A percentile compares a stretch with the other conserved stretches of the same genome.
phyloP scores from a whole-genome alignment of 495 filamentous ascomycete species.

The Cudoniella acicularis region DNA sequence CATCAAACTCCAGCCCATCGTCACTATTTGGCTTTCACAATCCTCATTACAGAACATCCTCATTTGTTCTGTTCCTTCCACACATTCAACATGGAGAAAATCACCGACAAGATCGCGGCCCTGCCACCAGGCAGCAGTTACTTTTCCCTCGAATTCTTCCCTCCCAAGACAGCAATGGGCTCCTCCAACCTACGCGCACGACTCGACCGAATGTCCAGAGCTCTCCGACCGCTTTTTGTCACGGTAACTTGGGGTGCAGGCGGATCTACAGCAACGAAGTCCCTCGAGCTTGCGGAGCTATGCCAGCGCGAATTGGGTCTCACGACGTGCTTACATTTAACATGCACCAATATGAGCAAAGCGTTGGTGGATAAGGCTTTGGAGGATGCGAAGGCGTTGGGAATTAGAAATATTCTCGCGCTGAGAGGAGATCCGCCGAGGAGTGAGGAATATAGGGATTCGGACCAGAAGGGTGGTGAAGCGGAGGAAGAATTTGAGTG shows the following conservation, averaged over 20 bases:
- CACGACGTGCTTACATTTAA: slow-evolving; percentile 93
- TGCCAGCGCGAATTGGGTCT: slow-evolving; percentile 88
- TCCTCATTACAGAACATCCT: too few species aligned
- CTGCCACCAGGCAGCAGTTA: slow-evolving; percentile 77
- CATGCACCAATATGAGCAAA: slow-evolving; percentile 96
- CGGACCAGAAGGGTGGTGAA: slow-evolving; percentile 46
- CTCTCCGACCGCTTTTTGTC: slow-evolving; percentile 87
- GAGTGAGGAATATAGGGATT: slow-evolving; percentile 73
- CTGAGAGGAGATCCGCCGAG: slow-evolving; percentile 91
- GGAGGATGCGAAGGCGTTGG: slow-evolving; percentile 87
- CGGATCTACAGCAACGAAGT: slow-evolving; percentile 84
- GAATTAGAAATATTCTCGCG: slow-evolving; percentile 91
- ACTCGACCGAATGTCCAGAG: slow-evolving; percentile 90
- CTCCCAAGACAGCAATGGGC: slow-evolving; percentile 92
- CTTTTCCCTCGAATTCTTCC: slow-evolving; percentile 98
- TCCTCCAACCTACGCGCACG: slow-evolving; percentile 89
- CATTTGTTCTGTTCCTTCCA: neutral
- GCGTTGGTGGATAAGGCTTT: slow-evolving; percentile 81
- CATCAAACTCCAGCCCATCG: neutral
- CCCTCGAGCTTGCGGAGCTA: slow-evolving; percentile 90
- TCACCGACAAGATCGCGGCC: slow-evolving; percentile 94
- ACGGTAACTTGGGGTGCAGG: slow-evolving; percentile 98
- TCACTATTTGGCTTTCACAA: too few species aligned
- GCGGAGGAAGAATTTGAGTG: slow-evolving; percentile 78
- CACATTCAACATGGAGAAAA: slow-evolving; percentile 66